Evolutionary conservation across 129 eudicot species (phyloP), one percentile per base, ranked within the genome.

Genomic region (Oenanthe sinensis): DNA sequence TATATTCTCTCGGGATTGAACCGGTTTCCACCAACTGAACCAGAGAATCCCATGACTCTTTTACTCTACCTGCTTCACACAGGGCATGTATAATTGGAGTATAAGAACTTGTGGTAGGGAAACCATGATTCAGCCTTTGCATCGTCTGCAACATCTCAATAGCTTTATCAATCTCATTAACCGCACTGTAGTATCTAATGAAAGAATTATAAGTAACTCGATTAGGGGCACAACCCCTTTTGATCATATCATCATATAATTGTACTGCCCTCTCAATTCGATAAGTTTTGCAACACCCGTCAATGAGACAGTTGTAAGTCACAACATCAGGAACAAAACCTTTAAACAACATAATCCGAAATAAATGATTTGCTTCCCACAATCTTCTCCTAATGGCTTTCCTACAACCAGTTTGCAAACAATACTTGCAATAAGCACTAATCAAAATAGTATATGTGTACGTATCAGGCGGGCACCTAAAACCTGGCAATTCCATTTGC

Each of bases 291-390:
- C 98, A 95, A 86, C 97, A 95, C 30, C 97, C 98, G 80, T 95
- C 92, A 50, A 90, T 95, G 89, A 95, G 83, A 79, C 92, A 88
- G 47, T 95, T 95, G 78, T 95, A 95, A 6, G 98, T 95, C 30
- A 95, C 97, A 79, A 95, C 92, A 81, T 95, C 98, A 7, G 98
- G 98, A 24, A 63, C 84, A 84, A 95, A 91, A 48, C 98, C 98
- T 85, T 91, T 91, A 28, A 90, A 95, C 77, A 91, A 26, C 98
- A 95, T 95, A 24, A 87, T 26, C 80, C 98, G 84, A 46, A 95
- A 91, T 80, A 95, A 79, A 80, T 95, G 97, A 68, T 95, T 95
- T 7, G 98, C 98, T 76, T 95, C 96, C 98, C 97, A 95, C 80
- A 95, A 73, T 45, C 98, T 82, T 82, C 96, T 84, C 81, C 96